Conservation (phyloP, 148 eudicot species). For the Vaccinium macrocarpon region DNA sequence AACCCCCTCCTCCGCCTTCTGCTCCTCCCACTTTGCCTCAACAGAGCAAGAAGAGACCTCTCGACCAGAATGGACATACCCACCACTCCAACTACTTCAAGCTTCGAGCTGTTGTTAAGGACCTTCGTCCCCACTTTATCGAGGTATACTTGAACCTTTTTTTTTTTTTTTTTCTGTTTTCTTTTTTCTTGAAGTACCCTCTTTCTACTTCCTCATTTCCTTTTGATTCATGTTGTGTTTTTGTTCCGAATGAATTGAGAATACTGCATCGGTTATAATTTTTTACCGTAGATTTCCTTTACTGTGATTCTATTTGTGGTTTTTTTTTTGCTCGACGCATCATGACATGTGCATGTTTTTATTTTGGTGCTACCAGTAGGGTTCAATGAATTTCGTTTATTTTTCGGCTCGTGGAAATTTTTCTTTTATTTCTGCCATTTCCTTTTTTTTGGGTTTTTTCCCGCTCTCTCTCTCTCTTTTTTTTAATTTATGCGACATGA, state of each 20-base stretch:
- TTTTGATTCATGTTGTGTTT: not conserved
- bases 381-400: not conserved
- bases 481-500: not conserved
- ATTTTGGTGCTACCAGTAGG: not conserved
- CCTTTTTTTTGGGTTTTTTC: not conserved
- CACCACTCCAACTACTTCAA: constrained; percentile 61
- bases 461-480: too few relatives aligned
- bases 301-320: not conserved
- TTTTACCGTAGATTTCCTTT: not conserved
- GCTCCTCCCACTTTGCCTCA: constrained; percentile 1
- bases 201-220: not conserved
- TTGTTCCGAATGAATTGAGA: not conserved
- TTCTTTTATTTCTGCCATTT: not conserved
- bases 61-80: constrained; percentile 29
- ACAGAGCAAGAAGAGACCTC: constrained; percentile 49
- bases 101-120: constrained; percentile 52
- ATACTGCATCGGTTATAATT: not conserved
- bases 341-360: not conserved
- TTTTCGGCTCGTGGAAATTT: not conserved
- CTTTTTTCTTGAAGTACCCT: not conserved
- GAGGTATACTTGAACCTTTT: constrained; percentile 38
- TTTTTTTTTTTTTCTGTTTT: not conserved
- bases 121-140: constrained; percentile 79
- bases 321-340: not conserved
- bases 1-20: not conserved